Conservation (phyloP, 495 filamentous ascomycete genomes). For the Acidiella bohemica region DNA sequence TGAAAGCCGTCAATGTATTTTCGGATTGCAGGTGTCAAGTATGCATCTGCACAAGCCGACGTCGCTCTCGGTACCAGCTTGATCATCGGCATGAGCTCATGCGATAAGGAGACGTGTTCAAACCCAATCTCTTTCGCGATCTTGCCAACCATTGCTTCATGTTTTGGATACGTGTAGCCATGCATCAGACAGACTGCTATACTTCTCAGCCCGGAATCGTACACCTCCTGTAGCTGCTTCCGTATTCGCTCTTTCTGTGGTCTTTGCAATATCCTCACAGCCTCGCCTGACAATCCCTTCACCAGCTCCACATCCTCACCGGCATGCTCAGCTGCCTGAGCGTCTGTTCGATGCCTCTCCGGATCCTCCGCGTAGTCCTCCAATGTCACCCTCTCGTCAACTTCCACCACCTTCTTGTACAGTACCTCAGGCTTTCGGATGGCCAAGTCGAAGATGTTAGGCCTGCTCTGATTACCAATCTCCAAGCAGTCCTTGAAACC, state of each 20-base stretch:
- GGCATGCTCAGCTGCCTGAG: conserved; percentile 35
- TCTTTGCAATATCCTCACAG: conserved; percentile 50
- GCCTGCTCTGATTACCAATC: conserved; percentile 39
- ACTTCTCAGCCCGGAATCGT: conserved; percentile 49
- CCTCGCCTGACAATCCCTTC: conserved; percentile 53
- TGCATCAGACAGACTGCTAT: conserved; percentile 73
- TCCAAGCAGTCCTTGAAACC: conserved; percentile 87
- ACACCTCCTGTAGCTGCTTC: conserved; percentile 43
- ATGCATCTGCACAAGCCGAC: conserved; percentile 88
- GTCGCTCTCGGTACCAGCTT: conserved; percentile 78
- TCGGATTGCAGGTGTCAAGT: conserved; percentile 88
- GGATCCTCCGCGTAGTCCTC: conserved; percentile 83
- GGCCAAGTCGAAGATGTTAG: conserved; percentile 36
- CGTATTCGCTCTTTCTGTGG: conserved; percentile 42
- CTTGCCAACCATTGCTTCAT: conserved; percentile 54
- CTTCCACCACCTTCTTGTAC: conserved; percentile 34
- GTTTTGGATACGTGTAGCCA: conserved; percentile 64
- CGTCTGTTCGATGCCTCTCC: conserved; percentile 39
- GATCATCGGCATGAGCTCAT: conserved; percentile 89
- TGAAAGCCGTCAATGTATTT: conserved; percentile 89
- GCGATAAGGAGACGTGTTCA: conserved; percentile 56
- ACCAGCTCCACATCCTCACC: conserved; percentile 42
- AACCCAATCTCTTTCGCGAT: conserved; percentile 64
- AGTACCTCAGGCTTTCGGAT: conserved; percentile 36
- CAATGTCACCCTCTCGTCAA: conserved; percentile 43